A percentile compares a stretch with the other conserved stretches of the same genome.
Conservation (phyloP, 306 rosid species). For the Albizia julibrissin region DNA sequence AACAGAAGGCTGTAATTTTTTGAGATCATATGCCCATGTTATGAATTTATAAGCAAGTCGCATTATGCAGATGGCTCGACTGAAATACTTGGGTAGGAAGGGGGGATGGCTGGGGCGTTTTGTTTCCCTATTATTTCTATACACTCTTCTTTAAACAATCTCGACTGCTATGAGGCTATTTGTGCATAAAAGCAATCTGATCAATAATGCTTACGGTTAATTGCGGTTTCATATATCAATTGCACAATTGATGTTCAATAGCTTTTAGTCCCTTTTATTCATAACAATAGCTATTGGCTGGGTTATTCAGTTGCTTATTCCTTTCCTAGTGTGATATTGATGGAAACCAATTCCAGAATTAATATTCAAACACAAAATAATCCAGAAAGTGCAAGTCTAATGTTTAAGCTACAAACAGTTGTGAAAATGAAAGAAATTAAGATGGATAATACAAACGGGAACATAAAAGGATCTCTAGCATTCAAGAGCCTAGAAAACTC, state of each 20-base stretch:
- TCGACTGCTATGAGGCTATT: not conserved
- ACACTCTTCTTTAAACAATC: not conserved
- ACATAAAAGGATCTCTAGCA: not conserved
- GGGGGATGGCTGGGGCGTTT: constrained; percentile 11
- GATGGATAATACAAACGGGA: not conserved
- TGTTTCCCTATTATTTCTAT: not conserved
- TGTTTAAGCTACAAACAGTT: not conserved
- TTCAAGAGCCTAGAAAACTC: not conserved
- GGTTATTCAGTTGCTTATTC: constrained; percentile 19
- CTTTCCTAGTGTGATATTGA: constrained; percentile 6
- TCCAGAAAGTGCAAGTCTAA: not conserved
- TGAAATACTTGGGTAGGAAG: constrained; percentile 12
- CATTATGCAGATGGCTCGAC: constrained; percentile 15
- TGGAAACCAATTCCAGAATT: not conserved
- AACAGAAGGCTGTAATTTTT: not conserved
- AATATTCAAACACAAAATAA: not conserved
- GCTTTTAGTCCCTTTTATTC: not conserved
- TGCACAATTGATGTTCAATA: not conserved
- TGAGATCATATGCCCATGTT: constrained; percentile 10
- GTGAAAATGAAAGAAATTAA: not conserved
- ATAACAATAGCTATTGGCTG: not conserved
- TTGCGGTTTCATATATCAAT: not conserved
- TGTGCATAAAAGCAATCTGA: not conserved
- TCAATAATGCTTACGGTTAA: constrained; percentile 19
- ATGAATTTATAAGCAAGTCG: constrained; percentile 14